Evolutionary conservation across 2,329 filamentous ascomycete species (phyloP).

Genomic region (Chaetomiaceae sp.): DNA sequence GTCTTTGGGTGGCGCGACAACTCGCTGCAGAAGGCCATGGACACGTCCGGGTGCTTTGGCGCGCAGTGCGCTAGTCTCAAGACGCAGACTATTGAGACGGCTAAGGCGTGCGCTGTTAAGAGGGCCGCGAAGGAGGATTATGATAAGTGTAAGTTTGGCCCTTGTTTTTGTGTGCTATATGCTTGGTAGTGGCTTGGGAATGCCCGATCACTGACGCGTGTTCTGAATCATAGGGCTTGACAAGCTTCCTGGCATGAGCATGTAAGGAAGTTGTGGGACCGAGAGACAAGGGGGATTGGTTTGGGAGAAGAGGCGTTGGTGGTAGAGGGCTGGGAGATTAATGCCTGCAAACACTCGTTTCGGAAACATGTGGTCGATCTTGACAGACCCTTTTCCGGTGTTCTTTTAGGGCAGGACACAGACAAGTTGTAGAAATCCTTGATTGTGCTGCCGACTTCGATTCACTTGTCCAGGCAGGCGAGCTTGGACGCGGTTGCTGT

Average conservation of each 20-base stretch:
- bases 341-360: neutral
- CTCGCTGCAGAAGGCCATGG: constrained; percentile 36
- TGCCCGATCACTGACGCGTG: too few relatives aligned
- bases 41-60: constrained; percentile 39
- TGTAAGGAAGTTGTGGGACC: neutral
- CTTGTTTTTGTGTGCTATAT: neutral
- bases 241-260: constrained; percentile 15
- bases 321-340: neutral
- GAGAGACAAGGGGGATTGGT: neutral
- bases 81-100: constrained; percentile 32
- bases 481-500: neutral
- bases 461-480: neutral
- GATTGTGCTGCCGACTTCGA: neutral
- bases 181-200: too few relatives aligned
- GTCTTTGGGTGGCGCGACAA: constrained; percentile 37
- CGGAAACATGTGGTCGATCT: neutral
- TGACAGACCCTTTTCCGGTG: too few relatives aligned
- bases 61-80: constrained; percentile 32
- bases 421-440: neutral
- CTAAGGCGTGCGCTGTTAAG: constrained; percentile 30
- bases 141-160: constrained; percentile 33
- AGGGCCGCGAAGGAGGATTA: constrained; percentile 32
- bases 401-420: neutral
- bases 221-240: constrained; percentile 17
- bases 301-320: too few relatives aligned